A percentile compares a stretch with the other conserved stretches of the same genome.
These are phyloP conservation scores for Mycena sanguinolenta DNA, from an alignment of 768 basidiomycete species.

Conservation along the genomic window DNA sequence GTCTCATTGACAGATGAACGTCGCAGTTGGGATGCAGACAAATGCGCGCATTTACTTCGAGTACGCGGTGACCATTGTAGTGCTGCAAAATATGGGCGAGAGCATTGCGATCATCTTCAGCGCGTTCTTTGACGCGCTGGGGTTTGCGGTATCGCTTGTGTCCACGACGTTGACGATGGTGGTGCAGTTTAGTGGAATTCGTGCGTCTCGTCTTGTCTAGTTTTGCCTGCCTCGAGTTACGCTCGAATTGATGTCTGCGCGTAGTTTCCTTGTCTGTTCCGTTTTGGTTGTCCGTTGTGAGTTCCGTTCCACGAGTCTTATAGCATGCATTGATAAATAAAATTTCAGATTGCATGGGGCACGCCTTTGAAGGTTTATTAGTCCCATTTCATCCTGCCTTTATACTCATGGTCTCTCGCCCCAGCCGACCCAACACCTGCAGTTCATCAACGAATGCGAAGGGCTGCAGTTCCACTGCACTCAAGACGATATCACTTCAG, in stretches of 20 bases:
- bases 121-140: conserved; percentile 34
- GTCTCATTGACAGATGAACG: conserved; percentile 33
- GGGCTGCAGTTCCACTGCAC: conserved; percentile 38
- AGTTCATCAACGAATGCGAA: conserved; percentile 37
- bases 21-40: conserved; percentile 39
- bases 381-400: background rate
- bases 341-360: conserved; percentile 34
- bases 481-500: conserved; percentile 27
- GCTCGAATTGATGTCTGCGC: background rate
- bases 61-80: conserved; percentile 32
- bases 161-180: conserved; percentile 34
- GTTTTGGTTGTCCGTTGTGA: conserved; percentile 34
- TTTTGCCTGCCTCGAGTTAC: too few relatives aligned
- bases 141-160: conserved; percentile 36
- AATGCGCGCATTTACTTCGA: conserved; percentile 35
- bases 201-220: conserved; percentile 6
- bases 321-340: background rate
- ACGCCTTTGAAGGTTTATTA: conserved; percentile 31
- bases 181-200: conserved; percentile 33
- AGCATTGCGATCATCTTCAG: conserved; percentile 35
- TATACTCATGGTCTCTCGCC: background rate
- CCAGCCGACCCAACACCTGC: conserved; percentile 28
- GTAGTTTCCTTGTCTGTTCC: conserved; percentile 32
- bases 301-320: background rate
- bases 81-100: conserved; percentile 32